phyloP scores from a whole-genome alignment of 352 stramenopile genomes.

The Globisporangium lucens region DNA sequence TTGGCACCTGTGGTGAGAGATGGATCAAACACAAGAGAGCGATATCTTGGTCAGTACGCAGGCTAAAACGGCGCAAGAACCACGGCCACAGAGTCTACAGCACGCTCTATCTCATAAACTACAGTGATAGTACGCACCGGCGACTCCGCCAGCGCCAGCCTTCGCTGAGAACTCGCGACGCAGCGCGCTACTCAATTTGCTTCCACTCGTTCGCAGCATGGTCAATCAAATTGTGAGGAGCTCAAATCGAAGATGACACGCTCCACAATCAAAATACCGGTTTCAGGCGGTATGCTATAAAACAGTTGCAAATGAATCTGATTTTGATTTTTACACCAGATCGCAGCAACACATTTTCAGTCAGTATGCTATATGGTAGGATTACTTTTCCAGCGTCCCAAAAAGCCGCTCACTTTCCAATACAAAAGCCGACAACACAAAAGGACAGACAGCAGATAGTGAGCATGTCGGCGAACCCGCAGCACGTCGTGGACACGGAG shows the following conservation, averaged over 20 bases:
- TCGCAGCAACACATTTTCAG: background rate
- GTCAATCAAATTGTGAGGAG: background rate
- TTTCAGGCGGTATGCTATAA: background rate
- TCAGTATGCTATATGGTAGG: background rate
- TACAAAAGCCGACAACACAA: background rate
- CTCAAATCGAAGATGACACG: background rate
- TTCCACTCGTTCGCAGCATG: conserved; percentile 33
- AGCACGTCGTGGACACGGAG: conserved; percentile 89
- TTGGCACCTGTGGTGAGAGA: conserved; percentile 43
- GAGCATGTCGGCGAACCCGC: conserved; percentile 73
- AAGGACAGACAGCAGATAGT: background rate
- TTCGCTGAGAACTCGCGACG: conserved; percentile 47
- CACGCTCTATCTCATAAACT: background rate
- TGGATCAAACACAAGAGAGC: background rate
- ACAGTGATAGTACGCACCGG: conserved; percentile 17
- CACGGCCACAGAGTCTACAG: background rate
- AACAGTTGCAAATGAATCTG: background rate
- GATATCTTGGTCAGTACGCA: conserved; percentile 1
- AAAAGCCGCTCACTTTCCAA: conserved; percentile 10
- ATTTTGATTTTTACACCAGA: background rate
- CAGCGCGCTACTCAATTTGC: conserved; percentile 18
- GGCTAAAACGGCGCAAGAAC: background rate
- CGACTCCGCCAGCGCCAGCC: conserved; percentile 36
- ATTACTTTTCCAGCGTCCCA: background rate
- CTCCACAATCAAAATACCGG: background rate